phyloP scores from a whole-genome alignment of 192 early-diverging fungal species.

The Backusella tarrabulga region DNA sequence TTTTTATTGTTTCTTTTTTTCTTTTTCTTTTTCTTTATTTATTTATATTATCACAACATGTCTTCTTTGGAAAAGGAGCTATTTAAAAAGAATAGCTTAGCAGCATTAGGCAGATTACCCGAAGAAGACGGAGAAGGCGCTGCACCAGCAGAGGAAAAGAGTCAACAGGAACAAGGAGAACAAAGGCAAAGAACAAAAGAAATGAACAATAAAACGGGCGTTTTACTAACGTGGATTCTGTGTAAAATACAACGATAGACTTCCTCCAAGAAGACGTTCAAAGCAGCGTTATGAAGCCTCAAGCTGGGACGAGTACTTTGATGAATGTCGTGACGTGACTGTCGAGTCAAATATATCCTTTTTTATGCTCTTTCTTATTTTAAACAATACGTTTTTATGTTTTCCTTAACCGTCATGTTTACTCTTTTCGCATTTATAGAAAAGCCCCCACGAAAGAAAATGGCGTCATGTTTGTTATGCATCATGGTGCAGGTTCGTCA shows the following conservation, averaged over 20 bases:
- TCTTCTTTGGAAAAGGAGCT: conserved; percentile 30
- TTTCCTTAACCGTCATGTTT: conserved; percentile 11
- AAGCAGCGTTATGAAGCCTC: conserved; percentile 38
- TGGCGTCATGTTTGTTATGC: conserved; percentile 71
- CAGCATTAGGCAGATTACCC: conserved; percentile 10
- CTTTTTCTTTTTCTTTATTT: neutral
- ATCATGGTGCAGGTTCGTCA: conserved; percentile 79
- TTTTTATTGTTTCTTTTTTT: neutral
- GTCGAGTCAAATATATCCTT: conserved; percentile 42
- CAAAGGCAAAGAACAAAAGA: neutral
- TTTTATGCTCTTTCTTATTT: conserved; percentile 8
- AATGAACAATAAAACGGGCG: neutral
- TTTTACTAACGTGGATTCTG: neutral
- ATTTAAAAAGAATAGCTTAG: conserved; percentile 15
- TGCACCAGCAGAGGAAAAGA: neutral
- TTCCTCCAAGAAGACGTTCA: neutral
- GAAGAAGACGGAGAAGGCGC: neutral
- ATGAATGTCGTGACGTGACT: conserved; percentile 35
- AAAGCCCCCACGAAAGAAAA: conserved; percentile 28
- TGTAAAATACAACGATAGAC: neutral
- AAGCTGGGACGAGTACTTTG: conserved; percentile 57
- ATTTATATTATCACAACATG: conserved; percentile 8
- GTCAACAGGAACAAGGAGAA: neutral
- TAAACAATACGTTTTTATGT: neutral
- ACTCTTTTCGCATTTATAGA: conserved; percentile 47